These are phyloP conservation scores for Lepiota brunneoincarnata DNA, from an alignment of 768 basidiomycete genomes.

Conservation along the genomic window DNA sequence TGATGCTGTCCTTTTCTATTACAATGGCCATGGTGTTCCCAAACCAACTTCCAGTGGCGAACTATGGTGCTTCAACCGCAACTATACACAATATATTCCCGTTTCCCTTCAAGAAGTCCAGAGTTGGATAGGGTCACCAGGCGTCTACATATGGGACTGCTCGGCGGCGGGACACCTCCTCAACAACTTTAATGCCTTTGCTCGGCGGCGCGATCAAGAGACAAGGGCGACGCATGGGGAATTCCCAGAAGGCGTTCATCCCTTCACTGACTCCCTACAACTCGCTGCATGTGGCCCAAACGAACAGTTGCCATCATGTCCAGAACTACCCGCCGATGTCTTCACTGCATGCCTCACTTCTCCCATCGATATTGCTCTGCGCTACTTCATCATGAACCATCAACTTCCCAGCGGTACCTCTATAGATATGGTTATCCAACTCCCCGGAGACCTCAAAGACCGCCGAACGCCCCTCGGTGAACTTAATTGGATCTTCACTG, in stretches of 20 bases:
- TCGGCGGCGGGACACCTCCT: conserved; percentile 95
- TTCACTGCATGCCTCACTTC: conserved; percentile 98
- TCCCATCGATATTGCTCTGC: conserved; percentile 95
- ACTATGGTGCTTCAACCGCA: conserved; percentile 97
- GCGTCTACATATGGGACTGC: conserved; percentile 99
- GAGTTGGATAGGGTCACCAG: conserved; percentile 90
- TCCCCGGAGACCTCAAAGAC: conserved; percentile 97
- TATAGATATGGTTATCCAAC: conserved; percentile 88
- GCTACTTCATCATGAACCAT: conserved; percentile 91
- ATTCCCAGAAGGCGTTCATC: conserved; percentile 58
- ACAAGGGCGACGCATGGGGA: conserved; percentile 55
- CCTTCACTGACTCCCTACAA: conserved; percentile 86
- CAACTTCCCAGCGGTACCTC: conserved; percentile 78
- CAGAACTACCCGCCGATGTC: conserved; percentile 94
- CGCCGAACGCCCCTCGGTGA: conserved; percentile 95
- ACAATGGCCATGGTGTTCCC: conserved; percentile 98
- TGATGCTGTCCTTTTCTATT: conserved; percentile 93
- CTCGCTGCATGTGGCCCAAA: conserved; percentile 91
- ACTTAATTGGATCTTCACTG: conserved; percentile 99
- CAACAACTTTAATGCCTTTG: conserved; percentile 82
- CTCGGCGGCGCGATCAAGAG: conserved; percentile 73
- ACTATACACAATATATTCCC: conserved; percentile 98
- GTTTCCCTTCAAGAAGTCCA: conserved; percentile 93
- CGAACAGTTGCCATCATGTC: conserved; percentile 91
- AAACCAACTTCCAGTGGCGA: conserved; percentile 95